Evolutionary conservation across 176 grass and related monocot genomes (phyloP).

Genomic region (Musa acuminata): DNA sequence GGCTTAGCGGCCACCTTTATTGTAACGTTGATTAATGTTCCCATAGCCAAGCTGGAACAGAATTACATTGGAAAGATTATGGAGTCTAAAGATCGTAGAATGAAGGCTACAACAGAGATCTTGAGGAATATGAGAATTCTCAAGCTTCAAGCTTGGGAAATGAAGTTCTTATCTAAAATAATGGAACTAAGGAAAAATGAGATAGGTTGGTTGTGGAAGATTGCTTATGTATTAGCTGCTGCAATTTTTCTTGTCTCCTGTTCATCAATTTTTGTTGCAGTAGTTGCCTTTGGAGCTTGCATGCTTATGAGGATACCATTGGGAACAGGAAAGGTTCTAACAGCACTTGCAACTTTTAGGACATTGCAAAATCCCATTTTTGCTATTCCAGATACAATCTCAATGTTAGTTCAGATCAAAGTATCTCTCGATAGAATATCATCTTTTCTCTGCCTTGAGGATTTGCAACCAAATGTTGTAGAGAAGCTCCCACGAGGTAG

Average conservation of each 20-base stretch:
- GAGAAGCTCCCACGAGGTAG: slow-evolving; percentile 40
- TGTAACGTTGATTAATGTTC: neutral
- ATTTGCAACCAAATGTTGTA: slow-evolving; percentile 34
- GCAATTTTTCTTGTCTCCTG: slow-evolving; percentile 38
- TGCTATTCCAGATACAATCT: slow-evolving; percentile 35
- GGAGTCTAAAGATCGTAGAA: too few relatives aligned
- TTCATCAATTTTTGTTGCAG: slow-evolving; percentile 58
- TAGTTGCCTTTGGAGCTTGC: slow-evolving; percentile 60
- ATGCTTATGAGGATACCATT: slow-evolving; percentile 51
- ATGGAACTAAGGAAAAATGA: slow-evolving; percentile 57
- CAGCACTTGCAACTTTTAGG: slow-evolving; percentile 62
- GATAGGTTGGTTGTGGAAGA: slow-evolving; percentile 57
- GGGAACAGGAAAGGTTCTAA: slow-evolving; percentile 56
- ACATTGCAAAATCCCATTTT: slow-evolving; percentile 56
- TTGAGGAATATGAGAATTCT: slow-evolving; percentile 81
- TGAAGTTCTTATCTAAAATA: slow-evolving; percentile 87
- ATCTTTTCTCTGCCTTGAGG: slow-evolving; percentile 49
- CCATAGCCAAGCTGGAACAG: too few relatives aligned
- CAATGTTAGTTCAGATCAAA: slow-evolving; percentile 48
- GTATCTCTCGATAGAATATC: slow-evolving; percentile 61
- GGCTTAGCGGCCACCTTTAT: neutral
- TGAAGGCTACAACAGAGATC: slow-evolving; percentile 71
- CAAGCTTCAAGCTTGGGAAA: slow-evolving; percentile 80
- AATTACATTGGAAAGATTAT: too few relatives aligned
- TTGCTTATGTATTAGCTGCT: slow-evolving; percentile 26